Evolutionary conservation across 2,329 filamentous ascomycete genomes (phyloP), one percentile per base, ranked within the genome.

Genomic region (Ascochyta pisi): DNA sequence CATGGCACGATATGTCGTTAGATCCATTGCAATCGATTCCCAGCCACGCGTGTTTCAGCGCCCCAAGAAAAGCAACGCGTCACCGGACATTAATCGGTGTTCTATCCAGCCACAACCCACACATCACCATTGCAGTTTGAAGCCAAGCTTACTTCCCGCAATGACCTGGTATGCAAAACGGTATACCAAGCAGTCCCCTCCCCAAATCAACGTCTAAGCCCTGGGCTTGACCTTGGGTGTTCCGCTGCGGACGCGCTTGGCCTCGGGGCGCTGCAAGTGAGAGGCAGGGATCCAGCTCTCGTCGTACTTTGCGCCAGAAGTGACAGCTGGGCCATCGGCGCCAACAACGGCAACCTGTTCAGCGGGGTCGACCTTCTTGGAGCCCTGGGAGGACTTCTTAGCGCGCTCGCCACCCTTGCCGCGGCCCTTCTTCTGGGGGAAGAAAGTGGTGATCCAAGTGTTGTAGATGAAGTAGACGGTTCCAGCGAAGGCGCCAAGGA

Each of bases 391-490:
- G 27, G 83, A 79, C 69, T 80, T 81, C 76, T 85, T 86, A 54
- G 84, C 81, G 61, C 87, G 86, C 82, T 92, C 90, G 65, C 89
- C 79, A 60, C 80, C 80, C 76, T 85, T 85, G 67, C 81, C 83
- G 54, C 81, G 76, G 60, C 82, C 81, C 69, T 81, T 81, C 78
- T 87, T 88, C 83, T 96, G 92, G 44, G 95, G 94, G 84, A 98
- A 96, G 74, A 99, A 90, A 13, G 92, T 89, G 70, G 92, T 91
- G 79, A 99, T 90, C 92, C 94, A 98, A 71, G 94, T 96, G 82
- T 89, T 95, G 86, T 99, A 99, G 81, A 97, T 92, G 79, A 96
- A 96, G 86, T 94, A 97, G 75, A 89, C 86, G 50, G 89, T 92
- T 60, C 90, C 92, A 63, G 80, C 86, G 75, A 96, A 96, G 61